Base-by-base conservation (phyloP, 2,329 filamentous ascomycete genomes). In the Macrophomina tecta region DNA sequence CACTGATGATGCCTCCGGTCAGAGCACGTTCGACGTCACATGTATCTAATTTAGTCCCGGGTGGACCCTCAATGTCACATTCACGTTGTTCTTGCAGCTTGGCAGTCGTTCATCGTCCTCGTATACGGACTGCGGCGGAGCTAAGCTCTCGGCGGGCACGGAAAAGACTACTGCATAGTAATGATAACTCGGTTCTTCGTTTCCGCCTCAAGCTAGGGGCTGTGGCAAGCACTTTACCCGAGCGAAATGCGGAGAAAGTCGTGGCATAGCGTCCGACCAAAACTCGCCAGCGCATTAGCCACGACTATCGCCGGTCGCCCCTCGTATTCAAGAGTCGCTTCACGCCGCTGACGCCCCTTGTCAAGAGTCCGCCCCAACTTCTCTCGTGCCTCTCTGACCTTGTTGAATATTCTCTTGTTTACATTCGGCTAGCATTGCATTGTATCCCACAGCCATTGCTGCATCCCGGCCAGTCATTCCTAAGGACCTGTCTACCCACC, bases 321-420 rank as follows among this genome's bases (percentile, higher is more conserved):
- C 40, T 61, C 56, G 56, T 46, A 61, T 48, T 58, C 23, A 18
- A 46, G 56, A 61, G 56, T 30, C 56, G 56, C 56, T 40, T 48
- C 56, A 23, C 42, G 30, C 56, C 56, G 48, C 56, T 48, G 40
- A 61, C 56, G 56, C 42, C 46, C 38, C 42, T n/a, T 28, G 11
- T 6, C 52, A 16, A 40, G 32, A 16, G 34, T 2, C 56, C 40
- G 34, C 23, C 28, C 12, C 16, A 46, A 14, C 16, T 18, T 18
- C 18, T 46, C 30, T 53, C 49, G 56, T 46, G 30, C 28, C 14
- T 12, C 14, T 46, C 56, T 45, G 11, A 12, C 36, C 8, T 5
- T 45, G 8, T 14, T n/a, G 2, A 16, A 12, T 45, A 18, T 38
- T 38, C 36, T 38, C 36, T 38, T 38, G 23, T 23, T 23, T 23